These are phyloP conservation scores for Erodium chrysanthum DNA, from an alignment of 441 rosid species.

Conservation along the genomic window DNA sequence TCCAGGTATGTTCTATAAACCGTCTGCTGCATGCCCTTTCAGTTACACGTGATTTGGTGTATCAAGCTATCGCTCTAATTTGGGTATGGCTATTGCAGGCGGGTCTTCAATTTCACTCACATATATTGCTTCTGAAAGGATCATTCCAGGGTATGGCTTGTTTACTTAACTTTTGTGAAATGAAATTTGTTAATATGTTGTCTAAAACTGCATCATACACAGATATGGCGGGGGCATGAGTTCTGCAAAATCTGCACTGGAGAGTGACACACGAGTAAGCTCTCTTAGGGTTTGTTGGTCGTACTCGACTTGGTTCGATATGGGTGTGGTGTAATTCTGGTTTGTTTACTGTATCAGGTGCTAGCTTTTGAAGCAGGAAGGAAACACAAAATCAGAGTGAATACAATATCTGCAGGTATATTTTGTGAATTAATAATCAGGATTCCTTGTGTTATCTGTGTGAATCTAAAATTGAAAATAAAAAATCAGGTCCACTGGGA, in stretches of 20 bases:
- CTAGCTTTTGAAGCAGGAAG: constrained; percentile 97
- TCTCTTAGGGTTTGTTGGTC: background rate
- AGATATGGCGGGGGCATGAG: constrained; percentile 99
- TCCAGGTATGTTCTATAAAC: constrained; percentile 39
- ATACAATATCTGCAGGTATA: constrained; percentile 75
- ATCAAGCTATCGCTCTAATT: too few relatives aligned
- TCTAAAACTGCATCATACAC: constrained; percentile 12
- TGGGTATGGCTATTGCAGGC: constrained; percentile 12
- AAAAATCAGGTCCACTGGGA: constrained; percentile 75
- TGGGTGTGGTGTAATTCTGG: background rate
- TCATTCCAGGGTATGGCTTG: constrained; percentile 73
- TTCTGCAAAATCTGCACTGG: constrained; percentile 94
- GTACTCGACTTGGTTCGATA: too few relatives aligned
- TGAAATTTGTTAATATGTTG: background rate
- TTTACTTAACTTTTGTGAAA: background rate
- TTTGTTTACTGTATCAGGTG: constrained; percentile 28
- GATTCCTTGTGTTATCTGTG: too few relatives aligned
- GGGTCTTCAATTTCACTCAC: constrained; percentile 76
- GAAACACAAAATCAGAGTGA: constrained; percentile 79
- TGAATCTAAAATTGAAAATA: too few relatives aligned
- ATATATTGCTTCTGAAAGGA: constrained; percentile 87
- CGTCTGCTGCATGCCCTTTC: background rate
- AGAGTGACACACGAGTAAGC: constrained; percentile 82
- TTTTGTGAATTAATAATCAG: too few relatives aligned
- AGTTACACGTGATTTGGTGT: too few relatives aligned